A percentile compares a stretch with the other conserved stretches of the same genome.
Conservation (phyloP, 108 stramenopile genomes). For the Pseudonitzschia multiseries region DNA sequence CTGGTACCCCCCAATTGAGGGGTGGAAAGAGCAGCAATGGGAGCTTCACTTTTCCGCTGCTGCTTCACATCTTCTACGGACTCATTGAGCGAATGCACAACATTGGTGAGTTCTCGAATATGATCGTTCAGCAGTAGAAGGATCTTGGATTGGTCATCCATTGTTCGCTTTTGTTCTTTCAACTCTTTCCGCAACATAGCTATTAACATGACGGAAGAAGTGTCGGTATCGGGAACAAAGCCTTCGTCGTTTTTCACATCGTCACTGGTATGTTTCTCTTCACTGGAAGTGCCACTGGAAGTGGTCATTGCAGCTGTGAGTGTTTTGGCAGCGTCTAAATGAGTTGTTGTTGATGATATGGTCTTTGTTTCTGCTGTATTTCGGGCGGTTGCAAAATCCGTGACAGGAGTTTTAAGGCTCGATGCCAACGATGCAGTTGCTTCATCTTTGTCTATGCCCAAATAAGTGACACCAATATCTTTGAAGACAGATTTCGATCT, state of each 20-base stretch:
- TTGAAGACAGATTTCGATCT: not conserved
- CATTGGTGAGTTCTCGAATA: not conserved
- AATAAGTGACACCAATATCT: not conserved
- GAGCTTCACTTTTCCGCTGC: not conserved
- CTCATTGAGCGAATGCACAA: not conserved
- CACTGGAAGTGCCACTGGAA: not conserved
- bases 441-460: not conserved
- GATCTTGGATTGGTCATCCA: not conserved
- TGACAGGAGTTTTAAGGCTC: not conserved
- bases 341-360: not conserved
- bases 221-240: not conserved
- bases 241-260: not conserved
- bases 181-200: not conserved
- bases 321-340: constrained; percentile 1
- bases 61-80: not conserved
- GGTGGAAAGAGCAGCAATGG: not conserved
- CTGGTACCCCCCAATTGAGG: not conserved
- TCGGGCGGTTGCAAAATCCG: not conserved
- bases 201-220: not conserved
- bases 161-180: not conserved
- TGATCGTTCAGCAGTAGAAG: not conserved
- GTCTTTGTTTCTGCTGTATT: not conserved
- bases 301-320: not conserved
- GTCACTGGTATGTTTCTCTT: not conserved
- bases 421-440: not conserved